phyloP scores from a whole-genome alignment of 2,329 filamentous ascomycete species.

The Penicillium polonicum region DNA sequence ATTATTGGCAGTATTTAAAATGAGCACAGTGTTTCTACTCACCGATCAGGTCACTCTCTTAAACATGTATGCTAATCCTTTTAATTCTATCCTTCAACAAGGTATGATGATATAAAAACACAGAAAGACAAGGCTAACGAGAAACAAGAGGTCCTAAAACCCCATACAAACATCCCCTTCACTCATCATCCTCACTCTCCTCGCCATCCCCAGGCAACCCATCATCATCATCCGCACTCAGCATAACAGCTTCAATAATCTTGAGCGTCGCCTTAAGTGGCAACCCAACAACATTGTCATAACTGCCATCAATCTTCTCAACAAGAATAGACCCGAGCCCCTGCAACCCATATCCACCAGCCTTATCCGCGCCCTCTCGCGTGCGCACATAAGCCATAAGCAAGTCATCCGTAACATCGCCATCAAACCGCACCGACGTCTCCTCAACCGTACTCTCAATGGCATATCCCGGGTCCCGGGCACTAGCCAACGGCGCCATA shows the following conservation, averaged over 20 bases:
- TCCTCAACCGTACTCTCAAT: slow-evolving; percentile 82
- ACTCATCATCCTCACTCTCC: slow-evolving; percentile 23
- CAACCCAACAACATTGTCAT: slow-evolving; percentile 92
- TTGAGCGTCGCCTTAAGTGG: slow-evolving; percentile 75
- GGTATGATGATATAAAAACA: not conserved
- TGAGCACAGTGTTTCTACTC: not conserved
- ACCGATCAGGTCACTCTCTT: not conserved
- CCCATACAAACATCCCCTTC: not conserved
- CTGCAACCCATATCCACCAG: slow-evolving; percentile 92
- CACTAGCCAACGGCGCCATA: slow-evolving; percentile 79
- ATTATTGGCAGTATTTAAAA: not conserved
- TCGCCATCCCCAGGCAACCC: slow-evolving; percentile 48
- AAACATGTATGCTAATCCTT: not conserved
- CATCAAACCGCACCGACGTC: slow-evolving; percentile 84
- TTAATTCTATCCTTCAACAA: not conserved
- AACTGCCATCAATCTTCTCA: slow-evolving; percentile 82
- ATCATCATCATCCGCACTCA: slow-evolving; percentile 67
- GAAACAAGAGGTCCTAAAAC: not conserved
- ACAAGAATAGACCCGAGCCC: slow-evolving; percentile 83
- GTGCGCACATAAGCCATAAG: slow-evolving; percentile 68
- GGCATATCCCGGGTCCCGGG: slow-evolving; percentile 79
- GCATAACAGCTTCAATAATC: slow-evolving; percentile 84
- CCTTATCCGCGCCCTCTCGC: slow-evolving; percentile 91
- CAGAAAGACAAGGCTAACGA: not conserved
- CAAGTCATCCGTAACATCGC: slow-evolving; percentile 73